A percentile compares a stretch with the other conserved stretches of the same genome.
Conservation (phyloP, 306 rosid species). For the Pyrus bretschneideri region DNA sequence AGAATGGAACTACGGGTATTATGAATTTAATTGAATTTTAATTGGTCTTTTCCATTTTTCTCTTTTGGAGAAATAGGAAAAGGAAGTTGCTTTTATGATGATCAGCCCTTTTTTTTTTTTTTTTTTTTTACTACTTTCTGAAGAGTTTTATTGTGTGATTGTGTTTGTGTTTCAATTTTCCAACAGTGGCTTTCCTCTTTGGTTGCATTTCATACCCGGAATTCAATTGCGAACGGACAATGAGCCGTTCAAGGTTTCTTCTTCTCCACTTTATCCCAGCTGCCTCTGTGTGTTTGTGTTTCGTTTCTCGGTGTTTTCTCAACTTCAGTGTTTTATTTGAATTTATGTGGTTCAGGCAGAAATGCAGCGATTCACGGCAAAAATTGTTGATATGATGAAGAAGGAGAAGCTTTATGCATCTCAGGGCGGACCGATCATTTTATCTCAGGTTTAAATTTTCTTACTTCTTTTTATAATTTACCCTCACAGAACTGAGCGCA, state of each 20-base stretch:
- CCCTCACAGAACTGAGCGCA: too few species aligned
- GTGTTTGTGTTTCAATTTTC: slow-evolving; percentile 10
- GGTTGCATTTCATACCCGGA: slow-evolving; percentile 85
- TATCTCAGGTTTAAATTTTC: slow-evolving; percentile 66
- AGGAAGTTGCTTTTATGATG: background rate
- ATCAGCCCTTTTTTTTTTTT: background rate
- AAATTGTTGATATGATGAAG: slow-evolving; percentile 79
- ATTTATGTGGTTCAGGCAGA: slow-evolving; percentile 55
- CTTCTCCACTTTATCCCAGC: background rate
- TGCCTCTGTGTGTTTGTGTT: background rate
- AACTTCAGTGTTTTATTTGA: background rate
- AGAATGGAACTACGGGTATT: slow-evolving; percentile 96
- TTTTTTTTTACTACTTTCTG: background rate
- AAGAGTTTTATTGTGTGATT: background rate
- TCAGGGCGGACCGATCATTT: slow-evolving; percentile 91
- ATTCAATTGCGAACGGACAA: slow-evolving; percentile 74
- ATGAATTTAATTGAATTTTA: background rate
- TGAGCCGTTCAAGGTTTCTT: slow-evolving; percentile 68
- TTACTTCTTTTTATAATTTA: background rate
- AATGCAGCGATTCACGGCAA: slow-evolving; percentile 80
- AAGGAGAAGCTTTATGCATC: slow-evolving; percentile 75
- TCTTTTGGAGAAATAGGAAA: background rate
- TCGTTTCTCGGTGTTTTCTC: background rate
- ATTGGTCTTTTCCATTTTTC: background rate
- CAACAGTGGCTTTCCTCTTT: slow-evolving; percentile 82